Percentiles rank a stretch among this genome's conserved stretches.
These are phyloP conservation scores for Erodium texanum DNA, from an alignment of 441 rosid species.

Conservation along the genomic window DNA sequence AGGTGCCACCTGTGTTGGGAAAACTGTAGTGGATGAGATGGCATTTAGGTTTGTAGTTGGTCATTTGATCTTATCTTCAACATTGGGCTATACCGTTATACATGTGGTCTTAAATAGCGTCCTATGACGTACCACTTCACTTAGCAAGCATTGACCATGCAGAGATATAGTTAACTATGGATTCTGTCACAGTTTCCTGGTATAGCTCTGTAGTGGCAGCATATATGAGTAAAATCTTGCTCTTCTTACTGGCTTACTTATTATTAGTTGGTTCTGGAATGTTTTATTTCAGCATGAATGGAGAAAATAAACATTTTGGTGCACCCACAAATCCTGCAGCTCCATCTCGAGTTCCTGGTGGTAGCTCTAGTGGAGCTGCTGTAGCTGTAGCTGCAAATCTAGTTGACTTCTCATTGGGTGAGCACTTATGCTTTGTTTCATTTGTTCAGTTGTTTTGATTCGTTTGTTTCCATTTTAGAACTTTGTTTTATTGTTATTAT, in stretches of 20 bases:
- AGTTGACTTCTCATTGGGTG: slow-evolving; percentile 62
- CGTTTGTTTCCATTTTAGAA: neutral
- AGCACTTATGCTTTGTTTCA: slow-evolving; percentile 3
- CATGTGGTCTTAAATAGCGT: slow-evolving; percentile 3
- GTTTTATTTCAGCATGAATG: slow-evolving; percentile 46
- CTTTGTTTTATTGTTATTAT: neutral
- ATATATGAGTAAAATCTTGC: neutral
- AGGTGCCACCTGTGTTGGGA: slow-evolving; percentile 93
- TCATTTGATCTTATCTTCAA: neutral
- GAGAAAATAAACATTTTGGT: slow-evolving; percentile 51
- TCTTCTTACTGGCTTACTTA: neutral
- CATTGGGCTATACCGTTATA: neutral
- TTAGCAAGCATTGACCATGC: neutral
- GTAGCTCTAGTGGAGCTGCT: slow-evolving; percentile 68
- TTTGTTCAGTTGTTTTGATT: neutral
- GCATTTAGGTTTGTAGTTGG: slow-evolving; percentile 48
- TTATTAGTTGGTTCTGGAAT: slow-evolving; percentile 16
- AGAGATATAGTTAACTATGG: neutral
- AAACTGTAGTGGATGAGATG: slow-evolving; percentile 83
- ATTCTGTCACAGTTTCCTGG: neutral
- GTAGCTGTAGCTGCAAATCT: slow-evolving; percentile 55
- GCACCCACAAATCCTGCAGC: slow-evolving; percentile 62
- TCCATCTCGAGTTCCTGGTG: slow-evolving; percentile 51
- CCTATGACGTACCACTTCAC: neutral
- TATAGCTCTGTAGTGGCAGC: neutral